Evolutionary conservation across 305 asterid genomes (phyloP).

Genomic region (Rubia peregrina): DNA sequence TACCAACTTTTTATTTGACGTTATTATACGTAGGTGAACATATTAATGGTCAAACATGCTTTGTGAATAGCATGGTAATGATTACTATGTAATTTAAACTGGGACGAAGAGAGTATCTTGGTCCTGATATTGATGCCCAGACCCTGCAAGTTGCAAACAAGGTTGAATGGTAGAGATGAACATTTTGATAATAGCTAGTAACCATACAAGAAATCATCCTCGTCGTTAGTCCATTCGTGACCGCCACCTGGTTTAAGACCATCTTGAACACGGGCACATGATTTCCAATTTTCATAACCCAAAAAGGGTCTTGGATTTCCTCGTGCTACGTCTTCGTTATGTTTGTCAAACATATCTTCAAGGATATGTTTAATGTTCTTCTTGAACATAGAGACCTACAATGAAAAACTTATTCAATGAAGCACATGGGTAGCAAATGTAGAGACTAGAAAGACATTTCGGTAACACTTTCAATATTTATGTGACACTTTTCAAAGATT

Average conservation of each 20-base stretch:
- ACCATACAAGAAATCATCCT: constrained; percentile 39
- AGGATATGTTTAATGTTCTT: constrained; percentile 41
- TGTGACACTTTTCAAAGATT: too few species aligned
- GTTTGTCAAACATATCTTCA: constrained; percentile 32
- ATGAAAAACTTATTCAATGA: not conserved
- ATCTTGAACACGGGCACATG: constrained; percentile 54
- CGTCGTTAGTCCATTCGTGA: constrained; percentile 51
- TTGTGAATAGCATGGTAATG: too few species aligned
- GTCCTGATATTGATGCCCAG: too few species aligned
- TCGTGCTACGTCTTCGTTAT: constrained; percentile 34
- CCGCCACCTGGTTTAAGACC: constrained; percentile 57
- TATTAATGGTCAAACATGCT: too few species aligned
- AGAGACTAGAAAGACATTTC: too few species aligned
- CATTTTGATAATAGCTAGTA: constrained; percentile 1
- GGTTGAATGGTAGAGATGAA: not conserved
- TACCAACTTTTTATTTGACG: too few species aligned
- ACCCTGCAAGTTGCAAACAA: not conserved
- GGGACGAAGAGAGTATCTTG: too few species aligned
- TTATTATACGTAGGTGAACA: too few species aligned
- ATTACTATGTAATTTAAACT: too few species aligned
- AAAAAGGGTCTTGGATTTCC: constrained; percentile 44
- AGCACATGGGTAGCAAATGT: too few species aligned
- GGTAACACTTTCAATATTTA: too few species aligned
- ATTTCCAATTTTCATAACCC: constrained; percentile 50
- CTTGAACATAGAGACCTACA: constrained; percentile 51